phyloP scores from a whole-genome alignment of 2,329 filamentous ascomycete species.

The Hypoxylon sp. region DNA sequence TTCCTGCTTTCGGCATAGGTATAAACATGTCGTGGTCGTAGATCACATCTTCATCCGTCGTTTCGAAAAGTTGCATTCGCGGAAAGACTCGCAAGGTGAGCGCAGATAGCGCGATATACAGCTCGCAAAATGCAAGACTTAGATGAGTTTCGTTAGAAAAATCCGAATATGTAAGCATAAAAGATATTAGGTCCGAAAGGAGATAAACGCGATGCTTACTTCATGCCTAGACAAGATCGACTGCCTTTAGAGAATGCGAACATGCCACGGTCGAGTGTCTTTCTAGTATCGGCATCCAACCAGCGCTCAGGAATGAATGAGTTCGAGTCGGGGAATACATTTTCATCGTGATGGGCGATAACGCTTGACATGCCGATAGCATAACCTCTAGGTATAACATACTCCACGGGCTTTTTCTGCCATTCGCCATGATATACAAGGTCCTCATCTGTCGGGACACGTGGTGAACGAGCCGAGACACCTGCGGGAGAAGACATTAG shows the following conservation, averaged over 20 bases:
- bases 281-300: slow-evolving; percentile 55
- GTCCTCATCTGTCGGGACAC: slow-evolving; percentile 53
- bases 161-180: not conserved
- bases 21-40: slow-evolving; percentile 53
- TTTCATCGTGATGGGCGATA: slow-evolving; percentile 59
- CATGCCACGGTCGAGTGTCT: slow-evolving; percentile 57
- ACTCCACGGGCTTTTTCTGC: slow-evolving; percentile 46
- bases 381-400: slow-evolving; percentile 57
- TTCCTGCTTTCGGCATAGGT: slow-evolving; percentile 38
- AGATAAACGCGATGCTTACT: slow-evolving; percentile 47
- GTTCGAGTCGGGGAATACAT: slow-evolving; percentile 57
- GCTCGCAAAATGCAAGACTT: slow-evolving; percentile 48
- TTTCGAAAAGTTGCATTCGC: slow-evolving; percentile 49
- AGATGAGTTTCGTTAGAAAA: not conserved
- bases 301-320: slow-evolving; percentile 60
- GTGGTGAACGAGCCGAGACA: slow-evolving; percentile 49
- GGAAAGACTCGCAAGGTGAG: slow-evolving; percentile 51
- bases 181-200: not conserved
- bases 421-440: slow-evolving; percentile 52
- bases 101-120: slow-evolving; percentile 49
- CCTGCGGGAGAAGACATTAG: slow-evolving; percentile 22
- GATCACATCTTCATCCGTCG: slow-evolving; percentile 50
- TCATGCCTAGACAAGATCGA: slow-evolving; percentile 60
- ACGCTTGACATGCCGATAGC: slow-evolving; percentile 58
- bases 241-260: slow-evolving; percentile 61